A percentile compares a stretch with the other conserved stretches of the same genome.
These are phyloP conservation scores for Omphalotus olearius DNA, from an alignment of 1,284 basidiomycete genomes.

Conservation along the genomic window DNA sequence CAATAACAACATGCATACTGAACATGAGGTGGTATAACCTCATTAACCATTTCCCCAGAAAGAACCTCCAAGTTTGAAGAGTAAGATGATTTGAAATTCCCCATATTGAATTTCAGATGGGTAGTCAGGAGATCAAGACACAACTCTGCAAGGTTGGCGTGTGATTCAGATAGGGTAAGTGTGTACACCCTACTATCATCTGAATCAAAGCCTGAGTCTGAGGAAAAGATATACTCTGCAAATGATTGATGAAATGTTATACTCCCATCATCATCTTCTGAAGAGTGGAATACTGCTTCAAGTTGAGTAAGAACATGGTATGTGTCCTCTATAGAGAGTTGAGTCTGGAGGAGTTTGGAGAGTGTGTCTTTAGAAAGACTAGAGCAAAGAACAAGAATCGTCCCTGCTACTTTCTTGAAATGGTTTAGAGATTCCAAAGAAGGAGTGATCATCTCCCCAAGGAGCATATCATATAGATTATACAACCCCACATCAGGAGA, in stretches of 20 bases:
- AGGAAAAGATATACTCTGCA: conserved; percentile 5
- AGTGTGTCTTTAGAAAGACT: too few species aligned
- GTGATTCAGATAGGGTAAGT: not conserved
- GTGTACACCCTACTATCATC: not conserved
- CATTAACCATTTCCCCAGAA: not conserved
- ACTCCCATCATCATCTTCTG: not conserved
- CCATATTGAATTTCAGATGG: conserved; percentile 6
- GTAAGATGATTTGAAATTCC: conserved; percentile 2
- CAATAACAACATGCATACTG: conserved; percentile 4
- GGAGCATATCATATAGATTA: too few species aligned
- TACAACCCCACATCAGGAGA: too few species aligned
- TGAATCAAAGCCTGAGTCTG: too few species aligned
- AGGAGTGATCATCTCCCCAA: too few species aligned
- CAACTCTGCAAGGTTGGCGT: not conserved
- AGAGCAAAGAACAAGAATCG: too few species aligned
- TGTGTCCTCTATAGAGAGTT: too few species aligned
- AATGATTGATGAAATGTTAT: conserved; percentile 9
- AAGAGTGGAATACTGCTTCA: conserved; percentile 2
- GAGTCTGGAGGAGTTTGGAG: too few species aligned
- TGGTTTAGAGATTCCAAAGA: too few species aligned
- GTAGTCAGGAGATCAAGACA: conserved; percentile 3
- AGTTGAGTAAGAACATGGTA: not conserved
- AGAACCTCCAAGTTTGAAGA: not conserved
- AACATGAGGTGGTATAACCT: not conserved
- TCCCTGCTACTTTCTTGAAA: too few species aligned